Base-by-base conservation (phyloP, 108 stramenopile species). In the Cyclotella atomus region DNA sequence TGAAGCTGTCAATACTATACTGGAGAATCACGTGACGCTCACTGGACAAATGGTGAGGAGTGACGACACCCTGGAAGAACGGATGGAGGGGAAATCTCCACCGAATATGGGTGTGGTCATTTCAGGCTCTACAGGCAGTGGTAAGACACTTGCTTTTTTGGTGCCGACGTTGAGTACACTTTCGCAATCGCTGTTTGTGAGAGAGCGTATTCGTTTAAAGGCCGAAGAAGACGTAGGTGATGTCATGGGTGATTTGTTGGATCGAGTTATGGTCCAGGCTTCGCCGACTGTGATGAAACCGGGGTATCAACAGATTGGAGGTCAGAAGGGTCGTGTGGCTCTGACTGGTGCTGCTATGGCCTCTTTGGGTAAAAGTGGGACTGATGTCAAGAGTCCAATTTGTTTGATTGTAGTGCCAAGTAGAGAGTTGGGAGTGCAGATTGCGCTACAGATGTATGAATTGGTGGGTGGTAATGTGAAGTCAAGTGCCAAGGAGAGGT, bases 401-500 rank as follows among this genome's bases (percentile, higher is more conserved):
- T 94, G 90, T 16, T 71, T 97, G 46, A 92, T 98, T 76, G 91
- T 98, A 6, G 95, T 96, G 23, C 96, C 97, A 15, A 94, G 90
- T 27, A 68, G 95, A 47, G 97, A 97, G 77, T 82, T 98, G 36
- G 97, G 96, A 15, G 80, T 95, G 46, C 97, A 98, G 83, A 92
- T 77, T 32, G 89, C 91, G 15, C 73, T 89, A 71, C 33, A 86
- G 2, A 41, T 92, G 43, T 92, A 86, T 64, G 75, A 89, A 53
- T 61, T 90, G 53, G 86, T 91, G 23, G 91, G 93, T 59, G 93
- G 93, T 32, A 88, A 76, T 27, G 76, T 82, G 20, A 88, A 91
- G 50, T 76, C 84, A 50, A 23, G 57, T 3, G 59, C 84, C 8
- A 28, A 10, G 5, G 85, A 87, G 27, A 54, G 80, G 14, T 35